Evolutionary conservation across 2,329 filamentous ascomycete genomes (phyloP).

Genomic region (Dactylonectria macrodidyma): DNA sequence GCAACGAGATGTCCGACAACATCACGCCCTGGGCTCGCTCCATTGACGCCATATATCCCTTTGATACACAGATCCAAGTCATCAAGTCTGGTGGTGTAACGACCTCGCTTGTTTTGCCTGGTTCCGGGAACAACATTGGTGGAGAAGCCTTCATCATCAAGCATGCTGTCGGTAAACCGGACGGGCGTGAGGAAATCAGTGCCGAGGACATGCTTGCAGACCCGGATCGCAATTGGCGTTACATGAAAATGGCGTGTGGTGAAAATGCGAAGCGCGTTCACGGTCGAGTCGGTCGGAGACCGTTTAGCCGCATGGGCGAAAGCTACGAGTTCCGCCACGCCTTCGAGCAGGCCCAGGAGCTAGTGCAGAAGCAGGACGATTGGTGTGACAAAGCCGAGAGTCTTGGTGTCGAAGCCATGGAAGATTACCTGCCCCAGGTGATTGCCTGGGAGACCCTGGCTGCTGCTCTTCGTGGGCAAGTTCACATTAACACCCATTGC

Average conservation of each 20-base stretch:
- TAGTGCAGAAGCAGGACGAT: constrained; percentile 75
- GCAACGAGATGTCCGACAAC: constrained; percentile 75
- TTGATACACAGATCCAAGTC: constrained; percentile 75
- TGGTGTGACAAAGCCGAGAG: constrained; percentile 74
- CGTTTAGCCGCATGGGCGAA: constrained; percentile 76
- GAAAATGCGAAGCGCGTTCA: constrained; percentile 78
- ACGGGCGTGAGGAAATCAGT: constrained; percentile 75
- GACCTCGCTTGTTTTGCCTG: constrained; percentile 76
- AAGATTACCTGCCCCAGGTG: constrained; percentile 72
- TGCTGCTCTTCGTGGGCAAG: constrained; percentile 76
- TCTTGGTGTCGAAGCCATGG: constrained; percentile 65
- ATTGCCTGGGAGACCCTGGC: constrained; percentile 75
- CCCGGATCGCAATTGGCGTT: constrained; percentile 75
- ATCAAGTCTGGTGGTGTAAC: constrained; percentile 84
- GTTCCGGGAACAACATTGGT: constrained; percentile 81
- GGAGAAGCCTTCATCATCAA: constrained; percentile 81
- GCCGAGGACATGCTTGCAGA: constrained; percentile 76
- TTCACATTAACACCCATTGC: constrained; percentile 80
- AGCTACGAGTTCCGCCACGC: constrained; percentile 79
- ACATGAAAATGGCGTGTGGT: constrained; percentile 84
- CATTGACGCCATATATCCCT: constrained; percentile 75
- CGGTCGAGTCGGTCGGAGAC: constrained; percentile 67
- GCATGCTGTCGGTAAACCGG: constrained; percentile 72
- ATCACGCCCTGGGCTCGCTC: constrained; percentile 79
- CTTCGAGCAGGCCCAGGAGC: constrained; percentile 72